Base-by-base conservation (phyloP, 2,329 filamentous ascomycete species). In the Aspergillus japonicus region DNA sequence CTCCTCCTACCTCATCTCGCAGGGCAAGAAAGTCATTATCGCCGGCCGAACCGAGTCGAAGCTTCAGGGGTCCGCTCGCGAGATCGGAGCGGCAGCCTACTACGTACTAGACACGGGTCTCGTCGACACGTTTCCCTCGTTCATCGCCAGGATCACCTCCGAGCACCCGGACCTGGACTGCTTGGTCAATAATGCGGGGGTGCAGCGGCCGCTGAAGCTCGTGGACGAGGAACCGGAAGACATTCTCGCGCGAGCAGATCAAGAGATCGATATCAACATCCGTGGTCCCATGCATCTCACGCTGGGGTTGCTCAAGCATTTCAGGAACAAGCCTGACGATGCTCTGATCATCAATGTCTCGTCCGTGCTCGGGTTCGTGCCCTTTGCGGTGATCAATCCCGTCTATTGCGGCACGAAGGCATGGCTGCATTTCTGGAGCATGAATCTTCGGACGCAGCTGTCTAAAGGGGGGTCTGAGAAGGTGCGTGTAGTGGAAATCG, bases 361-460 rank as follows among this genome's bases (percentile, higher is more conserved):
- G 1, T 83, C 79, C 8, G 75, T 83, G 0, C 75, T 87, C 0
- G 85, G 81, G 3, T 86, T 80, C 61, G 71, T 82, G 0, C 84
- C 85, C 0, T 79, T 81, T 58, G 78, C 74, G 2, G 72, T 85
- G 58, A 78, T 85, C 62, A 87, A 85, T 64, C 83, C 83, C 0
- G 80, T 85, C 0, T 87, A 87, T 70, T 84, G 85, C 66, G 84
- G 80, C 2, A 85, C 82, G 1, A 87, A 87, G 65, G 81, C 83
- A 0, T 87, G 80, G 81, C 39, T 85, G 42, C 83, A 86, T 66
- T 85, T 81, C 68, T 86, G 80, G 78, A 81, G 73, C 26, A 80
- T 85, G 78, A 83, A 82, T 50, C 64, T 87, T 23, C 75, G 83
- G 5, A 78, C 79, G 1, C 83, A 86, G 66, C 70, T 86, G 0